A percentile compares a stretch with the other conserved stretches of the same genome.
Evolutionary conservation across 257 asterid species (phyloP).

Genomic region (Gentiana straminea): DNA sequence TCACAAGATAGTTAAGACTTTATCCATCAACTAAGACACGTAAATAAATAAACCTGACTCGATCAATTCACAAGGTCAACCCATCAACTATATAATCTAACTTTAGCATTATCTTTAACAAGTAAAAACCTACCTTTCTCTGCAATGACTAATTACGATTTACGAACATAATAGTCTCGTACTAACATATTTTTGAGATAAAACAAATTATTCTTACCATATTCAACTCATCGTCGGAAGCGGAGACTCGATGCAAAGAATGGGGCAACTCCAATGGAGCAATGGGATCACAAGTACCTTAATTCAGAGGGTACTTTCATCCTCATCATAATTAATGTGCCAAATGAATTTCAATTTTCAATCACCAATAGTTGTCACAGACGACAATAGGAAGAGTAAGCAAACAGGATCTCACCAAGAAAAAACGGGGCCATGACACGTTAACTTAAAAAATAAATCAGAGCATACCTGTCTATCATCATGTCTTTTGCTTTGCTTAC

Average conservation of each 20-base stretch:
- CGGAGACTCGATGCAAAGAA: conserved; percentile 59
- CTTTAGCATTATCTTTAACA: no score
- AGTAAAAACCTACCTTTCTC: no score
- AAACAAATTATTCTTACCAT: conserved; percentile 26
- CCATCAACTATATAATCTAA: no score
- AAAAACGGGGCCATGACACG: not conserved
- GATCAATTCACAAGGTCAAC: no score
- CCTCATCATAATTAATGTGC: conserved; percentile 67
- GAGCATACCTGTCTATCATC: conserved; percentile 67
- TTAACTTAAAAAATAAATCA: not conserved
- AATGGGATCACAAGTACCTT: conserved; percentile 63
- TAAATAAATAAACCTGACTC: no score
- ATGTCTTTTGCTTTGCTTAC: conserved; percentile 72
- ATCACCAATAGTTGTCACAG: conserved; percentile 1
- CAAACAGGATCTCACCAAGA: not conserved
- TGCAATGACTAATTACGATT: no score
- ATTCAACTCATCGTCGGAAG: conserved; percentile 43
- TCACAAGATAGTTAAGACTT: no score
- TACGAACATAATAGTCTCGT: no score
- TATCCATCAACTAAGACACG: no score
- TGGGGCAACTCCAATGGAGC: conserved; percentile 86
- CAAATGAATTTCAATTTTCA: conserved; percentile 32
- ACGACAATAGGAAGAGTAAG: not conserved
- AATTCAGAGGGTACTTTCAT: conserved; percentile 45
- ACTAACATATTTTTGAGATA: not conserved